A percentile compares a stretch with the other conserved stretches of the same genome.
Evolutionary conservation across 495 filamentous ascomycete genomes (phyloP).

Genomic region (Tuber brumale): DNA sequence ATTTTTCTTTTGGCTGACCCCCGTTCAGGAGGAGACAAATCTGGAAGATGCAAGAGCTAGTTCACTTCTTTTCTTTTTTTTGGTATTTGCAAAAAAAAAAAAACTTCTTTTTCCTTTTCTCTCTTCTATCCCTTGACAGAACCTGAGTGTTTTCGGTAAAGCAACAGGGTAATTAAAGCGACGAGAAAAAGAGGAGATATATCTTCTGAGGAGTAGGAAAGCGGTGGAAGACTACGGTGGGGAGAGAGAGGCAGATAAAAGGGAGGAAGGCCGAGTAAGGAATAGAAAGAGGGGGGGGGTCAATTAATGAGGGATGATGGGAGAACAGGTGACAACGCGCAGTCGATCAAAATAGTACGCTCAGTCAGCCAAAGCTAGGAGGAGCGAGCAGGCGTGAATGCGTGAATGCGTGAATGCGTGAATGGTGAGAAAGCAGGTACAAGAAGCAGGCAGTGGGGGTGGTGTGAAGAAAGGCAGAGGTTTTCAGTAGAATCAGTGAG

Average conservation of each 20-base stretch:
- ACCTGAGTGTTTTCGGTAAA: conserved; percentile 10
- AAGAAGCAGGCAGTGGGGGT: background rate
- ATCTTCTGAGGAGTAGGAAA: conserved; percentile 17
- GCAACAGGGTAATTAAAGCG: conserved; percentile 20
- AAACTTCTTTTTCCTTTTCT: conserved; percentile 3
- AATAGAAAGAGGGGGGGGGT: conserved; percentile 18
- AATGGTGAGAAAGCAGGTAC: background rate
- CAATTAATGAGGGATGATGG: background rate
- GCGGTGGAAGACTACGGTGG: conserved; percentile 21
- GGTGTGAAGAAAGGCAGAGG: background rate
- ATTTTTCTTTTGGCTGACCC: conserved; percentile 11
- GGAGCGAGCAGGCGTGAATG: background rate
- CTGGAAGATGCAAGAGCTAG: conserved; percentile 20
- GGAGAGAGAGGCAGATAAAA: conserved; percentile 17
- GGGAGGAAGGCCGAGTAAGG: conserved; percentile 27
- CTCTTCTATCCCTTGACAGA: background rate
- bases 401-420: background rate
- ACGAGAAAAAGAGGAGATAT: conserved; percentile 17
- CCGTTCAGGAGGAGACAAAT: background rate
- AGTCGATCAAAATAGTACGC: conserved; percentile 9
- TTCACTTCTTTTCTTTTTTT: conserved; percentile 21
- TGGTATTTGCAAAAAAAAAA: conserved; percentile 18
- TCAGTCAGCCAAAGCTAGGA: background rate
- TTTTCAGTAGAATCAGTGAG: conserved; percentile 21
- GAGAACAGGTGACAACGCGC: conserved; percentile 38